Evolutionary conservation across 2,329 filamentous ascomycete genomes (phyloP).

Genomic region (Talaromyces atroroseus): DNA sequence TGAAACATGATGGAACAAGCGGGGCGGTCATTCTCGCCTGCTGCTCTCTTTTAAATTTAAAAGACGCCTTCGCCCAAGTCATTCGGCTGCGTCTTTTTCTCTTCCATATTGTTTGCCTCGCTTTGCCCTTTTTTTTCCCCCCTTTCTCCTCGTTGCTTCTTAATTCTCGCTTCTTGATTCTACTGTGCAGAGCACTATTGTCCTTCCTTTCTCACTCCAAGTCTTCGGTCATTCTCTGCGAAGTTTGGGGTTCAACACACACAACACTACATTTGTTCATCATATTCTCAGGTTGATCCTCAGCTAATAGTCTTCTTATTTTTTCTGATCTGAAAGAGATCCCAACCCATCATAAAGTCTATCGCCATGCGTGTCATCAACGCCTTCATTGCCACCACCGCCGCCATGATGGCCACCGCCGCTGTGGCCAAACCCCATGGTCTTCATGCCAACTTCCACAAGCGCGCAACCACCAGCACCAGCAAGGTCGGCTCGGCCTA

Average conservation of each 20-base stretch:
- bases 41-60: neutral
- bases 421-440: conserved; percentile 28
- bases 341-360: too few species aligned
- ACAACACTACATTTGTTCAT: neutral
- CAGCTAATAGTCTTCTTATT: too few species aligned
- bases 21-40: neutral
- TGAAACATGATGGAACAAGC: neutral
- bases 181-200: conserved; percentile 9
- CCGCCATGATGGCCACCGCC: conserved; percentile 28
- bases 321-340: too few species aligned
- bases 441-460: conserved; percentile 13
- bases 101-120: too few species aligned
- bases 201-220: conserved; percentile 5
- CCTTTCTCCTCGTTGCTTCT: neutral
- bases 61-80: neutral
- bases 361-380: conserved; percentile 37
- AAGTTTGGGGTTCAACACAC: neutral
- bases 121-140: neutral
- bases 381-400: conserved; percentile 22
- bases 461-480: conserved; percentile 20
- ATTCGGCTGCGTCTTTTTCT: too few species aligned
- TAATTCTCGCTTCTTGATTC: neutral
- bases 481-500: conserved; percentile 25
- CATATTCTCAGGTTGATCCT: conserved; percentile 7
- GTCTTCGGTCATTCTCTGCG: conserved; percentile 10